A percentile compares a stretch with the other conserved stretches of the same genome.
phyloP scores from a whole-genome alignment of 1,284 basidiomycete genomes.

The Cerrena zonata region DNA sequence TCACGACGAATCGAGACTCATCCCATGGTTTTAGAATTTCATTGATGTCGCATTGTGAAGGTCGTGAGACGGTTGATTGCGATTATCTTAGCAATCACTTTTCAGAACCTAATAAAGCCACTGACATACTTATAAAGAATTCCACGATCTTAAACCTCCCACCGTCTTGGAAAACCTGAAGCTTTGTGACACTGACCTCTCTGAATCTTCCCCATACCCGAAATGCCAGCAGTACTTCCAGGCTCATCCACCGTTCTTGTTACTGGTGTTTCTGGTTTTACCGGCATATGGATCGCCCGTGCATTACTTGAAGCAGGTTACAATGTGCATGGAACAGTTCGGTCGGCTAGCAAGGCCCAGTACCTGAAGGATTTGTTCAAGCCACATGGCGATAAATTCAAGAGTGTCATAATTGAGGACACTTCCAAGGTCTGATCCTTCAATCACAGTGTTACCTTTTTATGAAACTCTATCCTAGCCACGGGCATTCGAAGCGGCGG shows the following conservation, averaged over 20 bases:
- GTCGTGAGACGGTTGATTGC: no score
- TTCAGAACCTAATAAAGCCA: no score
- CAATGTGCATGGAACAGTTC: conserved; percentile 35
- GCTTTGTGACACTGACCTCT: no score
- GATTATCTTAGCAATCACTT: no score
- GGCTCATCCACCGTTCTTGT: conserved; percentile 23
- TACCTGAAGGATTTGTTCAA: conserved; percentile 36
- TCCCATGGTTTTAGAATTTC: no score
- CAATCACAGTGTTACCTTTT: not conserved
- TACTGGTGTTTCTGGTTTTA: conserved; percentile 24
- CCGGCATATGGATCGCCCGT: conserved; percentile 18
- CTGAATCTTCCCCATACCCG: no score
- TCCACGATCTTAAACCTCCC: no score
- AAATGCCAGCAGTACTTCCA: conserved; percentile 10
- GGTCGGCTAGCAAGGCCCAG: conserved; percentile 33
- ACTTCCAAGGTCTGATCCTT: conserved; percentile 27
- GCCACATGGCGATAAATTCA: conserved; percentile 37
- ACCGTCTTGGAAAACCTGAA: no score
- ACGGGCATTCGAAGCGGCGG: not conserved
- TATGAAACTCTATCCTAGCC: not conserved
- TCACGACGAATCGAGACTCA: no score
- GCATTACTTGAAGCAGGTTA: conserved; percentile 38
- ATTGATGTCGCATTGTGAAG: no score
- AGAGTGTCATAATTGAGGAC: conserved; percentile 42
- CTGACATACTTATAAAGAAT: no score